phyloP scores from a whole-genome alignment of 2,329 filamentous ascomycete species.

The Mariannaea elegans region DNA sequence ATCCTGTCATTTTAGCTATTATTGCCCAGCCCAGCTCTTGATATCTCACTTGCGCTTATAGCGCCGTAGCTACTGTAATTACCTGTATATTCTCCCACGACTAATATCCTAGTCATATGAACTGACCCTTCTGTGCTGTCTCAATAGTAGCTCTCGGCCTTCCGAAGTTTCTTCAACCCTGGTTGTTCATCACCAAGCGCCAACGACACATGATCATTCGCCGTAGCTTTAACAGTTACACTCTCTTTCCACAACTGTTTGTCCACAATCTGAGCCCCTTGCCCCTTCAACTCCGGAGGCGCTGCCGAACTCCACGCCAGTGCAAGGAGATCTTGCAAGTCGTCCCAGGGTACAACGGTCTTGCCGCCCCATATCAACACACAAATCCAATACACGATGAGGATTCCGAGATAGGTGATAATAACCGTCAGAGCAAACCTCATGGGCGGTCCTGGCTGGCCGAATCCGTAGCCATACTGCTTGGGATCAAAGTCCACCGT shows the following conservation, averaged over 20 bases:
- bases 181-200: not conserved
- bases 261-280: not conserved
- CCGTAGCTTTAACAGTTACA: not conserved
- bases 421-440: not conserved
- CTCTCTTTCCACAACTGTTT: slow-evolving; percentile 2
- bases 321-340: not conserved
- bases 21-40: too few relatives aligned
- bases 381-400: not conserved
- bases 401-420: not conserved
- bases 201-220: not conserved
- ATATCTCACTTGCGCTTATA: too few relatives aligned
- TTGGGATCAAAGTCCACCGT: not conserved
- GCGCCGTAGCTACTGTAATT: too few relatives aligned
- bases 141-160: not conserved
- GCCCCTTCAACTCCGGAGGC: not conserved
- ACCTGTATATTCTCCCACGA: too few relatives aligned
- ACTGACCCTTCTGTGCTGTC: not conserved
- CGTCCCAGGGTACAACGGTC: not conserved
- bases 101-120: not conserved
- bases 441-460: slow-evolving; percentile 2
- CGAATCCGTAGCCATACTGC: slow-evolving; percentile 10
- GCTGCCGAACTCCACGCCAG: not conserved
- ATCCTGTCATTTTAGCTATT: too few relatives aligned
- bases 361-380: not conserved
- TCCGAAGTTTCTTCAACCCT: not conserved